phyloP scores from a whole-genome alignment of 2,329 filamentous ascomycete genomes.

The Neopestalotiopsis rosae region DNA sequence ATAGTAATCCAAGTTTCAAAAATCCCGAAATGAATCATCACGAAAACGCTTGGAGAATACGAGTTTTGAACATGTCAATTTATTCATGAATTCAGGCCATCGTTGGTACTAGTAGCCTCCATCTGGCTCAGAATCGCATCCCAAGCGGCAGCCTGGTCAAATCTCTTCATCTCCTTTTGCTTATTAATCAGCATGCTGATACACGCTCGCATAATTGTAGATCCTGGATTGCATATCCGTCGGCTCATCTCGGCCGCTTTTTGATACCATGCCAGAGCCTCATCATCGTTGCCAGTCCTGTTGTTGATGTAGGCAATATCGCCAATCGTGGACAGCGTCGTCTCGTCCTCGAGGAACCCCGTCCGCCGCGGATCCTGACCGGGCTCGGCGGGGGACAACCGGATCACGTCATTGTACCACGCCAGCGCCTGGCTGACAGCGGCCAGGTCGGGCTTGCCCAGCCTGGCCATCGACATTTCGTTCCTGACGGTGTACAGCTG shows the following conservation, averaged over 20 bases:
- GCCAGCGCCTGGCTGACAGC: neutral
- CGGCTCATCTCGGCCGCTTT: neutral
- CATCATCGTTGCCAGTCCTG: neutral
- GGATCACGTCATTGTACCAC: neutral
- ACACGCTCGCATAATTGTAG: neutral
- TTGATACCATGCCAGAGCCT: slow-evolving; percentile 10
- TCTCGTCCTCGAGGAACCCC: slow-evolving; percentile 9
- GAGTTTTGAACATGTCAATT: neutral
- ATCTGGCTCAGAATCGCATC: neutral
- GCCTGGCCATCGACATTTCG: neutral
- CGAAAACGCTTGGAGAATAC: no score
- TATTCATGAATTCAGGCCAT: neutral
- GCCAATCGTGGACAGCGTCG: slow-evolving; percentile 6
- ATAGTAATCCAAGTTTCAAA: no score
- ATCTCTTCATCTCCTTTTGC: slow-evolving; percentile 5
- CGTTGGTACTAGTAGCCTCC: neutral
- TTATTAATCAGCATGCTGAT: neutral
- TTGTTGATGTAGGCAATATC: slow-evolving; percentile 9
- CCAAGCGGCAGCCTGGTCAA: slow-evolving; percentile 9
- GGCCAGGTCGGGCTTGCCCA: neutral
- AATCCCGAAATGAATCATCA: no score
- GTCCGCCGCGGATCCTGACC: neutral
- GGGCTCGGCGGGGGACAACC: neutral
- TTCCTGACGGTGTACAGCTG: neutral
- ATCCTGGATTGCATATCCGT: slow-evolving; percentile 8